Conservation (phyloP, 345 rosid genomes). For the Atalantia buxifolia region DNA sequence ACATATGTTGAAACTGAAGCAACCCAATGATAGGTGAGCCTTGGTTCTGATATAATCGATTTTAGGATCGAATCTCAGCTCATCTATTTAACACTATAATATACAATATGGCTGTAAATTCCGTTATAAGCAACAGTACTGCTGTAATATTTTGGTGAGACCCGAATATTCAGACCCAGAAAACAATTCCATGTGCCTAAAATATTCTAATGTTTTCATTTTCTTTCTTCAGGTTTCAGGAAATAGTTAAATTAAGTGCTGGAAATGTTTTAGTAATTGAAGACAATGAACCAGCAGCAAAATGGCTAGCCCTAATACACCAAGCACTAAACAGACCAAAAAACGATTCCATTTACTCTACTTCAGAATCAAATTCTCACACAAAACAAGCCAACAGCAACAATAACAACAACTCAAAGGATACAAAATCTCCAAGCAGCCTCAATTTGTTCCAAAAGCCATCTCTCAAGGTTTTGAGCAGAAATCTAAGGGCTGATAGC, state of each 20-base stretch:
- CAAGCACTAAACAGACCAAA: constrained; percentile 72
- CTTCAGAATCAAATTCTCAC: constrained; percentile 28
- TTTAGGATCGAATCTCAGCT: no score
- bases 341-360: constrained; percentile 30
- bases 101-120: no score
- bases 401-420: constrained; percentile 26
- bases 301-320: constrained; percentile 82
- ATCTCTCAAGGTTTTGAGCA: constrained; percentile 68
- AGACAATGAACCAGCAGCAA: constrained; percentile 96
- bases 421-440: constrained; percentile 38
- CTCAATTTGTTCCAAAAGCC: constrained; percentile 70
- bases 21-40: no score
- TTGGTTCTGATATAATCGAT: no score
- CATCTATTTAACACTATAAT: no score
- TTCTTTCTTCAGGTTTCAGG: constrained; percentile 71
- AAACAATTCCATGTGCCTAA: no score
- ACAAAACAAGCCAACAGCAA: constrained; percentile 10
- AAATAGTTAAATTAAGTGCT: constrained; percentile 92
- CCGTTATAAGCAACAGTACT: no score
- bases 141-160: no score
- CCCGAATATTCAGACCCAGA: no score
- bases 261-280: constrained; percentile 87
- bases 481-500: constrained; percentile 57
- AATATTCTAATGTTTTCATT: not conserved
- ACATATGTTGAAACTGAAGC: not conserved